Percentiles rank a stretch among this genome's conserved stretches.
Conservation (phyloP, 306 rosid genomes). For the Corylus americana region DNA sequence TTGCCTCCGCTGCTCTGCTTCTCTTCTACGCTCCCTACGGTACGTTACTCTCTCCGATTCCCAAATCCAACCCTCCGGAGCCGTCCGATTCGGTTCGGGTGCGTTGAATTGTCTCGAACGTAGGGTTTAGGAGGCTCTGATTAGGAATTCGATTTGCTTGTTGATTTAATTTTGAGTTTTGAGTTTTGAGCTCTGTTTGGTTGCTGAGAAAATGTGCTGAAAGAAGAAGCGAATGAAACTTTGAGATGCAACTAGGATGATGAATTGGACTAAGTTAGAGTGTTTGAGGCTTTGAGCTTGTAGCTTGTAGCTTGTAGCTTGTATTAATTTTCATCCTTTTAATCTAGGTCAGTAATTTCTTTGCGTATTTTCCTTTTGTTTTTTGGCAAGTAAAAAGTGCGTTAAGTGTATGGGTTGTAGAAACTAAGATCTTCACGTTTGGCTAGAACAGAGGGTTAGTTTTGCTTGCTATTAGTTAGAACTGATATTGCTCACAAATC, state of each 20-base stretch:
- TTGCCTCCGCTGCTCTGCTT: conserved; percentile 13
- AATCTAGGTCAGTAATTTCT: not conserved
- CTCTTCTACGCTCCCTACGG: conserved; percentile 23
- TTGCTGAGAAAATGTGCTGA: conserved; percentile 29
- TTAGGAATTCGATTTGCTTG: not conserved
- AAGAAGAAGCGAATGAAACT: conserved; percentile 22
- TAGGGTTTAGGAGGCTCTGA: conserved; percentile 17
- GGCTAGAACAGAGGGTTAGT: not conserved
- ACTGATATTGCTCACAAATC: not conserved
- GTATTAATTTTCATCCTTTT: not conserved
- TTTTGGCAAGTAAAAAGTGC: not conserved
- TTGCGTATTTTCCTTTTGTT: not conserved
- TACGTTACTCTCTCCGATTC: conserved; percentile 25
- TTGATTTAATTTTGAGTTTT: conserved; percentile 10
- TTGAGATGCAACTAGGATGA: not conserved
- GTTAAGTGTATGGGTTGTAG: conserved; percentile 14
- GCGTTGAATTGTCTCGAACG: conserved; percentile 8
- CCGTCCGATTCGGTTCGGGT: conserved; percentile 23
- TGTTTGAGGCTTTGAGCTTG: conserved; percentile 10
- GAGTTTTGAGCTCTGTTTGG: conserved; percentile 24
- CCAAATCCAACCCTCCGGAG: conserved; percentile 14
- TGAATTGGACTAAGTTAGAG: not conserved
- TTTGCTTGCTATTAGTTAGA: conserved; percentile 18
- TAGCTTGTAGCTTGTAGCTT: conserved; percentile 31
- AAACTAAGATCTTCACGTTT: conserved; percentile 3